Conservation (phyloP, 768 basidiomycete species). For the Boletus patriciae region DNA sequence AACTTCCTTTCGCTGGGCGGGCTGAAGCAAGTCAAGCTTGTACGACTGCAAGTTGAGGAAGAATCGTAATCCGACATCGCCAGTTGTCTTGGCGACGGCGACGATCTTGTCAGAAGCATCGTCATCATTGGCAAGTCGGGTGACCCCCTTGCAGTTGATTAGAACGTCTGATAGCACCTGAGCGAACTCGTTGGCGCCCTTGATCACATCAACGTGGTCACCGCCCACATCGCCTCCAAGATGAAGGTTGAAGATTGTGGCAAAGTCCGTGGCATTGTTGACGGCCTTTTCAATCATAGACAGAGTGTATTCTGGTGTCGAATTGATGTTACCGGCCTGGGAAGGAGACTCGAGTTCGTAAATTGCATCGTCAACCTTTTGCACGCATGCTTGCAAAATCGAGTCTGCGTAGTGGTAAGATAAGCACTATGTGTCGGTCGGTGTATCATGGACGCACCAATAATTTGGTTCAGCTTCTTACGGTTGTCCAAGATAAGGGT, state of each 20-base stretch:
- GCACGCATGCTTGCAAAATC: conserved; percentile 92
- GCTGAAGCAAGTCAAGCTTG: conserved; percentile 80
- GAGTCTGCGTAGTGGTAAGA: conserved; percentile 62
- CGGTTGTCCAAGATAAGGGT: conserved; percentile 94
- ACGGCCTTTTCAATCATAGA: conserved; percentile 98
- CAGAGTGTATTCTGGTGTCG: conserved; percentile 97
- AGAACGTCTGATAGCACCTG: conserved; percentile 91
- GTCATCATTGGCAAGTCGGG: conserved; percentile 86
- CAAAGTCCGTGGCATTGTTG: conserved; percentile 95
- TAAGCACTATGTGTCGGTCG: conserved; percentile 7
- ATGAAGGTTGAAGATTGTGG: conserved; percentile 89
- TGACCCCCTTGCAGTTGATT: conserved; percentile 93
- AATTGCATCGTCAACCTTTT: conserved; percentile 95
- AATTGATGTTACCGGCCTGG: conserved; percentile 90
- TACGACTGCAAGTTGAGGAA: conserved; percentile 97
- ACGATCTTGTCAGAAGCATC: conserved; percentile 92
- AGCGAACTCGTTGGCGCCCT: conserved; percentile 93
- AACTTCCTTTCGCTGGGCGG: conserved; percentile 75
- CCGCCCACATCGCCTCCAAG: conserved; percentile 85
- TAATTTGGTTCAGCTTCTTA: conserved; percentile 97
- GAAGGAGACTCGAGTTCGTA: conserved; percentile 97
- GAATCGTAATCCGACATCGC: conserved; percentile 86
- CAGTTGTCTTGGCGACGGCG: conserved; percentile 77
- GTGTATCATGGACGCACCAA: conserved; percentile 52
- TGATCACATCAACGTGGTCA: conserved; percentile 97